Base-by-base conservation (phyloP, 2,329 filamentous ascomycete species). In the Aspergillus niger region DNA sequence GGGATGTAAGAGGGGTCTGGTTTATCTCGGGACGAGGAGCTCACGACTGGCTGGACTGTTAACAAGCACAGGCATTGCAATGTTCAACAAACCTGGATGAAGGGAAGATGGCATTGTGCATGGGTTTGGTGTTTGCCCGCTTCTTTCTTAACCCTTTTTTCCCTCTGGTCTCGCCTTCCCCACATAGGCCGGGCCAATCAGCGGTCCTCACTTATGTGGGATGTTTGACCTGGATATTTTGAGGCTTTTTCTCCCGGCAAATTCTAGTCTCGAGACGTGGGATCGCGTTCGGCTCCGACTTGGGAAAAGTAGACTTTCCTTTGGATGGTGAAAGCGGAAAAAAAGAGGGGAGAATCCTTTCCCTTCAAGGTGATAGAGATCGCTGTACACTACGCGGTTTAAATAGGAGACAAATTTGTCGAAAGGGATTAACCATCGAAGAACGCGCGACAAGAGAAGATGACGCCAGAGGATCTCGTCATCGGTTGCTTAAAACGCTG, bases 101-200 rank as follows among this genome's bases (percentile, higher is more conserved):
- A 48, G 26, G 32, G 32, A 49, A 49, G 41, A 50, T 39, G 38
- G 24, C 11, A 44, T 39, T 28, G 17, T 32, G 38, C 15, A 20
- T 47, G 41, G 38, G 17, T 41, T 26, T 26, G 51, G 39, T 55
- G 26, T 43, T 55, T 55, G 39, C 22, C 39, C 39, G 30, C 36
- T 28, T 26, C 39, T 32, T 47, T 55, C 24, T 55, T 24, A 43
- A 47, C 28, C 51, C 51, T 57, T 56, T 48, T 55, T 41, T 5
- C 32, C 28, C 44, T 56, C 36, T 28, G 30, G 28, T 58, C 28
- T 20, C n/a, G 47, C 47, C 24, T 57, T 63, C 61, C 38, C 61
- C 61, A 63, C 61, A 61, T 36, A n/a, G 20, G 28, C 26, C 36
- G 43, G 20, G 38, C 59, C 59, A 63, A 61, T 63, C 55, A 56